Conservation (phyloP, 768 basidiomycete genomes). For the Agrocybe pediades region DNA sequence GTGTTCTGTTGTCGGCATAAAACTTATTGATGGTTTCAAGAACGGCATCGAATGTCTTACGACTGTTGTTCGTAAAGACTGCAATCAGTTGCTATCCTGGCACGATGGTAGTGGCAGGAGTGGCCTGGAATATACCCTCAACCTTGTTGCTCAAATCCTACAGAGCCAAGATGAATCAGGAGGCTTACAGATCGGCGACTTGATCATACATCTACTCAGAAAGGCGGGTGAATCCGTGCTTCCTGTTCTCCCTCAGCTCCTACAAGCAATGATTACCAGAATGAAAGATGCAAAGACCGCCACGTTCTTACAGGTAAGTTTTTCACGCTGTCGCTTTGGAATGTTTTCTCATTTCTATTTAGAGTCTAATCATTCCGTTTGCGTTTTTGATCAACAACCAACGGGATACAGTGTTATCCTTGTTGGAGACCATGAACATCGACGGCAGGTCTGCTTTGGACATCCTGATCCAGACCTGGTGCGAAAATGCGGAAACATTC, state of each 20-base stretch:
- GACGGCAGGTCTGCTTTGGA: conserved; percentile 73
- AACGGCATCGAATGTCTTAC: conserved; percentile 85
- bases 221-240: conserved; percentile 79
- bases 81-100: conserved; percentile 80
- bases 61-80: conserved; percentile 84
- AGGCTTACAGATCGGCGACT: conserved; percentile 90
- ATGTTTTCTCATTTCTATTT: conserved; percentile 2
- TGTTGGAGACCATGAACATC: conserved; percentile 70
- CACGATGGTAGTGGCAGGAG: conserved; percentile 61
- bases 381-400: conserved; percentile 92
- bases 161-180: conserved; percentile 86
- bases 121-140: conserved; percentile 76
- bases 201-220: conserved; percentile 91
- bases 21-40: conserved; percentile 36
- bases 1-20: not conserved
- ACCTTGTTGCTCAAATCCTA: conserved; percentile 76
- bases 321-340: not conserved
- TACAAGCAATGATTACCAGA: conserved; percentile 80
- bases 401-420: conserved; percentile 72
- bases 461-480: conserved; percentile 90
- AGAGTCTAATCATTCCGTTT: conserved; percentile 92
- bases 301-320: conserved; percentile 80
- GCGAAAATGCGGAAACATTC: conserved; percentile 92
- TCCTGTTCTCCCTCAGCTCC: conserved; percentile 83
- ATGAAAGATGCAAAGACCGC: conserved; percentile 88